These are phyloP conservation scores for Lachancea fermentati DNA, from an alignment of 805 yeast species.

Conservation along the genomic window DNA sequence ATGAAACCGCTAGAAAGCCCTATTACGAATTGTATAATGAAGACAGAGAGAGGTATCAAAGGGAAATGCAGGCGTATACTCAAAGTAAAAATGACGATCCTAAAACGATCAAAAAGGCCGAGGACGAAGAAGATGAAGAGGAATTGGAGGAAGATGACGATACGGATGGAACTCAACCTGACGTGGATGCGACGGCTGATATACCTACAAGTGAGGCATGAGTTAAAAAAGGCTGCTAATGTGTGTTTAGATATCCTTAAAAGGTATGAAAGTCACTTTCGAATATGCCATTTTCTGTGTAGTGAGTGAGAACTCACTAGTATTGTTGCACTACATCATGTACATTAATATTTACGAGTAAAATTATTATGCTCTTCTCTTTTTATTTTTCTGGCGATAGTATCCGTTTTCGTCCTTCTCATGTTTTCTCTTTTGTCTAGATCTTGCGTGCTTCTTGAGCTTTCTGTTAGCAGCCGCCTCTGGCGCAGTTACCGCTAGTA, in stretches of 20 bases:
- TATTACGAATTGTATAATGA: slow-evolving; percentile 71
- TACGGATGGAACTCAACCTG: slow-evolving; percentile 11
- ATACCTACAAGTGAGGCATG: slow-evolving; percentile 7
- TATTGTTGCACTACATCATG: neutral
- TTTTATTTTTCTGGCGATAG: slow-evolving; percentile 60
- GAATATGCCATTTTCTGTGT: too few species aligned
- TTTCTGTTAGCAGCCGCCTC: slow-evolving; percentile 76
- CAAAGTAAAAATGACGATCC: slow-evolving; percentile 13
- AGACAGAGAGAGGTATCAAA: slow-evolving; percentile 68
- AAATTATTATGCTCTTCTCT: slow-evolving; percentile 20
- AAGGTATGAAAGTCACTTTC: too few species aligned
- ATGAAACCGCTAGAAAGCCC: slow-evolving; percentile 63
- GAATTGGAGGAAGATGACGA: slow-evolving; percentile 18
- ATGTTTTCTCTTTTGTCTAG: slow-evolving; percentile 70
- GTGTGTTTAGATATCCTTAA: neutral
- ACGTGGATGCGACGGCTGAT: slow-evolving; percentile 9
- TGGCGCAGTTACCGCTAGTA: slow-evolving; percentile 71
- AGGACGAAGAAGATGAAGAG: slow-evolving; percentile 20
- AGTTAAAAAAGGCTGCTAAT: neutral
- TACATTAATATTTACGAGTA: neutral
- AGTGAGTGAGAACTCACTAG: too few species aligned
- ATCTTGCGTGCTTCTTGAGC: slow-evolving; percentile 66
- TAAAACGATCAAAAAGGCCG: slow-evolving; percentile 15
- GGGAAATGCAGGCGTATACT: slow-evolving; percentile 57
- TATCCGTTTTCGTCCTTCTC: slow-evolving; percentile 73